Evolutionary conservation across 1,284 basidiomycete genomes (phyloP).

Genomic region (Puccinia novopanici): DNA sequence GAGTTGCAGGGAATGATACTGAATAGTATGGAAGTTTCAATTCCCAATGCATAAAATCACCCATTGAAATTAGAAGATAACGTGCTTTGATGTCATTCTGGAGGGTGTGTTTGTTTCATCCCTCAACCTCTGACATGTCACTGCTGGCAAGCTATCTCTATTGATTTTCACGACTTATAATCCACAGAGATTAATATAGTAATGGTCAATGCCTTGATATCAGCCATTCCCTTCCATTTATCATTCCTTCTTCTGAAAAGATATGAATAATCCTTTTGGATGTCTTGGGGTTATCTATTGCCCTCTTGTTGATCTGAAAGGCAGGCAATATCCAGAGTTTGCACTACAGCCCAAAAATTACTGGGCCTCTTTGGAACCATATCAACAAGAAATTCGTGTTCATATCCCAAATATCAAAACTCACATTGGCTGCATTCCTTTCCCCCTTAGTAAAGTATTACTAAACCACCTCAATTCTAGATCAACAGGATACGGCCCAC

Average conservation of each 20-base stretch:
- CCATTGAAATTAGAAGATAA: too few relatives aligned
- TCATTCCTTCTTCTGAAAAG: neutral
- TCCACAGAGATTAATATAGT: too few relatives aligned
- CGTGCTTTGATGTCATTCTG: too few relatives aligned
- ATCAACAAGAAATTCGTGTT: neutral
- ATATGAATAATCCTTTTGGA: neutral
- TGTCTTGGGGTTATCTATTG: slow-evolving; percentile 1
- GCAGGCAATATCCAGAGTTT: neutral
- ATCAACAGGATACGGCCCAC: neutral
- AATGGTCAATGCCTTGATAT: too few relatives aligned
- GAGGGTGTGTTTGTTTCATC: too few relatives aligned
- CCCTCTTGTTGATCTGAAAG: neutral
- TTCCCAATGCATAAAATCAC: too few relatives aligned
- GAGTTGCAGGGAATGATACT: too few relatives aligned
- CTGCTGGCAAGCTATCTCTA: too few relatives aligned
- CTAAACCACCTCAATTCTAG: neutral
- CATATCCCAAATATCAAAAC: neutral
- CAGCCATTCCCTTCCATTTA: too few relatives aligned
- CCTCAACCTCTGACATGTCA: too few relatives aligned
- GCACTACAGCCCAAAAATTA: neutral
- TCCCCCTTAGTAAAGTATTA: neutral
- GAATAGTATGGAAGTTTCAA: too few relatives aligned
- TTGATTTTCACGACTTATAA: too few relatives aligned
- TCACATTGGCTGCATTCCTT: neutral
- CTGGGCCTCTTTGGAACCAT: neutral